phyloP scores from a whole-genome alignment of 129 eudicot genomes.

The Flaveria linearis region DNA sequence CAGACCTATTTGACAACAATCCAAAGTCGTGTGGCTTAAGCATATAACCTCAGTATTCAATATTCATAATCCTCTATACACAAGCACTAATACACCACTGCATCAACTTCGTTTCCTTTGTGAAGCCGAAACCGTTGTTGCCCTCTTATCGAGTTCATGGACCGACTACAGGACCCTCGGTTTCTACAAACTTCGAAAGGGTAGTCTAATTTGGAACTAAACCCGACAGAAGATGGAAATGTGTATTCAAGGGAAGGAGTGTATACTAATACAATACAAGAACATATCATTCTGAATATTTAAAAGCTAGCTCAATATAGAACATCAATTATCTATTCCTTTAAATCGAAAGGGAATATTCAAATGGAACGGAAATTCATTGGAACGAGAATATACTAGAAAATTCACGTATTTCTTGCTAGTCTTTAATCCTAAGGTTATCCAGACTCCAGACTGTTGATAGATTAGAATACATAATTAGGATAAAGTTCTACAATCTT shows the following conservation, averaged over 20 bases:
- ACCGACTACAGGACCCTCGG: no score
- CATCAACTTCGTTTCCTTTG: no score
- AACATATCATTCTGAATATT: not conserved
- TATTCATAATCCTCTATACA: not conserved
- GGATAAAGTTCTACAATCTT: not conserved
- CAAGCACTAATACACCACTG: not conserved
- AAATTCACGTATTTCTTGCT: not conserved
- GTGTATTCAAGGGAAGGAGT: not conserved
- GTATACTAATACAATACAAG: not conserved
- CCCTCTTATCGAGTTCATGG: no score
- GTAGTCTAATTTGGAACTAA: not conserved
- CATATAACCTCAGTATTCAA: conserved; percentile 5
- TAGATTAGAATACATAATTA: not conserved
- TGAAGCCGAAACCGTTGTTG: no score
- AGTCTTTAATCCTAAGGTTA: not conserved
- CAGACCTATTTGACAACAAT: not conserved
- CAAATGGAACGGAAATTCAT: not conserved
- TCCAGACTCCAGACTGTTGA: no score
- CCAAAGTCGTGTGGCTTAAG: not conserved
- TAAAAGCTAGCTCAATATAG: not conserved
- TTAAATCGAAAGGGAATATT: not conserved
- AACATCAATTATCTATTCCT: not conserved
- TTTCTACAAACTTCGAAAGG: not conserved
- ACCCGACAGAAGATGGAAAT: not conserved
- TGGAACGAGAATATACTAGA: not conserved